Base-by-base conservation (phyloP, 768 basidiomycete species). In the Macrolepiota albuminosa region DNA sequence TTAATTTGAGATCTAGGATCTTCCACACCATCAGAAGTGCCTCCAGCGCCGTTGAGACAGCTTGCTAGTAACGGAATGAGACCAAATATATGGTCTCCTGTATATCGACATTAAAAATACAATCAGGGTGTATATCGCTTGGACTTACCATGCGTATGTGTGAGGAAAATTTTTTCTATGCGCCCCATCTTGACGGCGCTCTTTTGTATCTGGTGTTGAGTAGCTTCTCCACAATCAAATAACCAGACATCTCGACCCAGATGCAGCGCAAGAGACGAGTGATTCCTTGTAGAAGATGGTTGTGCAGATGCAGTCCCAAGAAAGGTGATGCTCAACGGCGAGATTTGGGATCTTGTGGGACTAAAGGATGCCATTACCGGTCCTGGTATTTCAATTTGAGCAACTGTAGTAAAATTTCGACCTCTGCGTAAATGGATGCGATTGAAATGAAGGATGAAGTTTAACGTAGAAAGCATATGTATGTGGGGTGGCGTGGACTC, bases 211-310 rank as follows among this genome's bases (percentile, higher is more conserved):
- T 85, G 90, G 66, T 88, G 83, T 66, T 92, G 91, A 3, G 91
- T 92, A 14, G 85, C 89, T 71, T 93, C 91, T 24, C 91, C 91
- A 69, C 91, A 93, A 68, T 93, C 91, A 65, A 93, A 92, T 7
- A 93, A 70, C 91, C 91, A 93, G 57, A 90, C 84, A 75, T 89
- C 84, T 18, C 84, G 78, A 18, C 79, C 81, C 10, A 91, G 73
- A 24, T 85, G 81, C 7, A 93, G 67, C 2, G 89, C 86, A 8
- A 87, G 80, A 4, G 90, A 76, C 39, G 91, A 92, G 66, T 91
- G 90, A 66, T 88, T 90, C 56, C 91, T 79, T 0, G 91, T 91
- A 1, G 82, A 79, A 4, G 91, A 91, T 3, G 91, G 91, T 64
- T 88, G 85, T 3, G 90, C 89, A 21, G 91, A 91, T 16, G 89